Conservation (phyloP, 495 filamentous ascomycete genomes). For the Xanthoparmelia taractica region DNA sequence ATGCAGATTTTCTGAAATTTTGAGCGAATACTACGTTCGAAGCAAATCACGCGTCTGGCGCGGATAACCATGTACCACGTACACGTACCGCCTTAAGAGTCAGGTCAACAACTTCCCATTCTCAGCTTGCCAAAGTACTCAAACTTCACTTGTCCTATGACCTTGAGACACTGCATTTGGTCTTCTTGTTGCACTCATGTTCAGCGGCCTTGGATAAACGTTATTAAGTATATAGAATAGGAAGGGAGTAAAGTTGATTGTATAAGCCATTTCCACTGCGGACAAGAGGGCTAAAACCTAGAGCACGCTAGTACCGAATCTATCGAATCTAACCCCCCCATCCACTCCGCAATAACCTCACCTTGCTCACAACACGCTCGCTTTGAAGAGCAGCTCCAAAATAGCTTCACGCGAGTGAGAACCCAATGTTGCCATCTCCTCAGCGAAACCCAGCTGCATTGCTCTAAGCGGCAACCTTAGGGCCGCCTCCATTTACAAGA, state of each 20-base stretch:
- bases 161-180: no score
- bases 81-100: no score
- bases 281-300: conserved; percentile 1
- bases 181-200: no score
- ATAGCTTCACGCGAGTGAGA: conserved; percentile 2
- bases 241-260: not conserved
- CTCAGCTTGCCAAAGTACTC: not conserved
- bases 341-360: not conserved
- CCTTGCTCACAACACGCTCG: not conserved
- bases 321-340: conserved; percentile 4
- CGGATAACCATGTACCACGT: not conserved
- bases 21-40: not conserved
- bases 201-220: no score
- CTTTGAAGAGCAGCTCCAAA: conserved; percentile 2
- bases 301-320: not conserved
- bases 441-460: conserved; percentile 16
- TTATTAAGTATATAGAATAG: not conserved
- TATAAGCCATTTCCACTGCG: not conserved
- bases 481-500: not conserved
- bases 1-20: not conserved
- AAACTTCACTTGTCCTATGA: no score
- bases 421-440: conserved; percentile 8
- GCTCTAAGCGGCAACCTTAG: conserved; percentile 6
- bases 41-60: not conserved
- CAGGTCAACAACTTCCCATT: no score